Conservation (phyloP, 2,329 filamentous ascomycete species). For the Botrytis paeoniae region DNA sequence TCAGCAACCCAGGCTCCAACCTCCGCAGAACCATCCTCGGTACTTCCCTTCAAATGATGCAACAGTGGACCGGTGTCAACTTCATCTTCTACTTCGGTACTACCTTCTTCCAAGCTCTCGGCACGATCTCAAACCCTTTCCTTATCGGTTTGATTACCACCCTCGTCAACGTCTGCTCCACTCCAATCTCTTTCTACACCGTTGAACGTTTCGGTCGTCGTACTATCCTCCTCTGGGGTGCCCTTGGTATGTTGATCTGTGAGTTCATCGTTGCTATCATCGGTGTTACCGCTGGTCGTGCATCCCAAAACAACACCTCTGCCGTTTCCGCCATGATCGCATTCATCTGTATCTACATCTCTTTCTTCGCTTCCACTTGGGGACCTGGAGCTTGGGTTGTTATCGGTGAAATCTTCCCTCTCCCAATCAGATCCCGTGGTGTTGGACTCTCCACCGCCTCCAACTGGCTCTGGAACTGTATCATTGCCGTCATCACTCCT, state of each 20-base stretch:
- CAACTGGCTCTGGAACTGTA: constrained; percentile 87
- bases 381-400: constrained; percentile 74
- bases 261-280: constrained; percentile 84
- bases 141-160: constrained; percentile 82
- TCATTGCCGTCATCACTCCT: constrained; percentile 67
- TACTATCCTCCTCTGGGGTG: constrained; percentile 73
- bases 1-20: constrained; percentile 62
- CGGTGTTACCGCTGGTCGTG: constrained; percentile 59
- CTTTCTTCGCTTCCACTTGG: constrained; percentile 89
- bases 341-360: constrained; percentile 88
- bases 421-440: constrained; percentile 84
- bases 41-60: constrained; percentile 76
- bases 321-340: constrained; percentile 69
- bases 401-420: constrained; percentile 86
- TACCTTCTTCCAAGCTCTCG: constrained; percentile 76
- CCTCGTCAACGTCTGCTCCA: constrained; percentile 82
- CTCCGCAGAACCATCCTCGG: constrained; percentile 69
- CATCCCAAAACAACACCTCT: constrained; percentile 51
- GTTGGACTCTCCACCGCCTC: constrained; percentile 82
- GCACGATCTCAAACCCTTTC: constrained; percentile 75
- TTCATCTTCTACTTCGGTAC: constrained; percentile 90
- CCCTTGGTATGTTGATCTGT: constrained; percentile 76
- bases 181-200: constrained; percentile 82
- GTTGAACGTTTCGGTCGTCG: constrained; percentile 82
- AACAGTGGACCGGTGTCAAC: constrained; percentile 77